Conservation (phyloP, 805 yeast genomes). For the Kazachstania taianensis region DNA sequence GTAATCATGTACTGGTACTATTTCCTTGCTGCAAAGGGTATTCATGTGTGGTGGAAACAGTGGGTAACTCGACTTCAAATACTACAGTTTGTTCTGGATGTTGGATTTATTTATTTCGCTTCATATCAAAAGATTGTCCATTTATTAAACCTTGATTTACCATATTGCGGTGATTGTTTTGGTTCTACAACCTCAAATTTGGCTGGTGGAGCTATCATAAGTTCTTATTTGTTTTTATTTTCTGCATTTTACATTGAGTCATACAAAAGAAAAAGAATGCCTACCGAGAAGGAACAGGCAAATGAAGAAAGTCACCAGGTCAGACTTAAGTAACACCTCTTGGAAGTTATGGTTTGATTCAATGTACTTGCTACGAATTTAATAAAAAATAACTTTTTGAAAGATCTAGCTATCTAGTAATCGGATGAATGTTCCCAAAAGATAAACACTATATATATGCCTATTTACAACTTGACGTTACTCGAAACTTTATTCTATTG, state of each 20-base stretch:
- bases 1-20: no score
- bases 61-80: slow-evolving; percentile 97
- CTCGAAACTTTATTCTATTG: no score
- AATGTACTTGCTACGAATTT: no score
- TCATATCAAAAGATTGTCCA: slow-evolving; percentile 56
- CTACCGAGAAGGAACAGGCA: background rate
- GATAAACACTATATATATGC: no score
- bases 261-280: slow-evolving; percentile 37
- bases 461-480: no score
- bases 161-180: slow-evolving; percentile 61
- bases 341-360: background rate
- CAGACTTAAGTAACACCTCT: background rate
- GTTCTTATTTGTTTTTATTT: slow-evolving; percentile 66
- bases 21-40: slow-evolving; percentile 85
- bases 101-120: slow-evolving; percentile 85
- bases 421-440: no score
- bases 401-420: no score
- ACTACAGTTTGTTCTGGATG: slow-evolving; percentile 82
- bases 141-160: slow-evolving; percentile 31
- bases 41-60: slow-evolving; percentile 98
- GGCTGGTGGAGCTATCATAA: slow-evolving; percentile 65
- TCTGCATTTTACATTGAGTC: slow-evolving; percentile 71
- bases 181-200: slow-evolving; percentile 65
- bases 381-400: no score
- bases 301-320: background rate